These are phyloP conservation scores for Metroxylon sagu DNA, from an alignment of 176 grass and related monocot species.

Conservation along the genomic window DNA sequence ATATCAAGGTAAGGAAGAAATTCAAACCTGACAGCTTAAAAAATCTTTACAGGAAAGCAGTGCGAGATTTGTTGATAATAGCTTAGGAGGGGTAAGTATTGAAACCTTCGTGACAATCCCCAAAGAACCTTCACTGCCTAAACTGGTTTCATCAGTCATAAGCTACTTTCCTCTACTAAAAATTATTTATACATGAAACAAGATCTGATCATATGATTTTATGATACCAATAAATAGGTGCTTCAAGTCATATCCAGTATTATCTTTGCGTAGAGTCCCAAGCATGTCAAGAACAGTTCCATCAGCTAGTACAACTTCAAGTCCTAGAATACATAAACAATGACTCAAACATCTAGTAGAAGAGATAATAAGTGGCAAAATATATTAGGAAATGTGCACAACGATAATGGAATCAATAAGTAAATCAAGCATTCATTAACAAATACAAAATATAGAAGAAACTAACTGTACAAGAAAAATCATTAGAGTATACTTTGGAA, in stretches of 20 bases:
- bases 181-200: constrained; percentile 8
- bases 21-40: constrained; percentile 67
- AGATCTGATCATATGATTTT: neutral
- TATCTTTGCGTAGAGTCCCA: constrained; percentile 87
- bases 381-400: too few species aligned
- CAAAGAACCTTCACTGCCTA: constrained; percentile 94
- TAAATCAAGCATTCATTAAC: too few species aligned
- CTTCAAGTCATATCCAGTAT: constrained; percentile 93
- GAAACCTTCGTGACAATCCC: constrained; percentile 86
- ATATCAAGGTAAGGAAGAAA: too few species aligned
- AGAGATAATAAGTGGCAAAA: too few species aligned
- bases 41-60: constrained; percentile 94
- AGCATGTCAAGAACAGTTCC: constrained; percentile 97
- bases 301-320: constrained; percentile 85
- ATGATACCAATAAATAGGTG: constrained; percentile 84
- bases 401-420: too few species aligned
- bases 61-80: constrained; percentile 73
- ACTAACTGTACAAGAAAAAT: too few species aligned
- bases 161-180: constrained; percentile 18
- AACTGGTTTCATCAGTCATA: constrained; percentile 29
- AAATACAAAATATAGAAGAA: too few species aligned
- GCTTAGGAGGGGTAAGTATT: constrained; percentile 82
- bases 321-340: constrained; percentile 31
- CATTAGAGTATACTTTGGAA: too few species aligned
- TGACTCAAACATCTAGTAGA: too few species aligned